A percentile compares a stretch with the other conserved stretches of the same genome.
phyloP scores from a whole-genome alignment of 2,329 filamentous ascomycete genomes.

The Exophiala calicioides region DNA sequence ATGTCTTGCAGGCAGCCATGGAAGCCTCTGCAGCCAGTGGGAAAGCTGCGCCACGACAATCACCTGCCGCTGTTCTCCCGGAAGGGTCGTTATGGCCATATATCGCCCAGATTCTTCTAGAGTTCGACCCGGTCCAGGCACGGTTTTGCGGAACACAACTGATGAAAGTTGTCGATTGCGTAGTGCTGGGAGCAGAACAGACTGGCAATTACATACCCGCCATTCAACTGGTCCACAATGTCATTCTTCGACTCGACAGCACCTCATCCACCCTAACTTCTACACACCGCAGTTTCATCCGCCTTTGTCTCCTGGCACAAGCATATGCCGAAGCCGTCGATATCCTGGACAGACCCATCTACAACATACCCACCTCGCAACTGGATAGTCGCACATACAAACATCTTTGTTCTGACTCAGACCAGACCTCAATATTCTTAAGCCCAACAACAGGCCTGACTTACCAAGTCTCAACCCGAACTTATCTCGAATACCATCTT shows the following conservation, averaged over 20 bases:
- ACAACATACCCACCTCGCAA: constrained; percentile 40
- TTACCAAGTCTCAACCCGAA: constrained; percentile 41
- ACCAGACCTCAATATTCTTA: constrained; percentile 39
- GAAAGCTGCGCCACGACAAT: constrained; percentile 35
- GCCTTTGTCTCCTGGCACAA: constrained; percentile 45
- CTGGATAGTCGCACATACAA: constrained; percentile 31
- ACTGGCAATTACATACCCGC: constrained; percentile 40
- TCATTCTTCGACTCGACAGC: constrained; percentile 48
- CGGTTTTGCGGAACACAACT: constrained; percentile 47
- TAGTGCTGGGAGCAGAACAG: constrained; percentile 37
- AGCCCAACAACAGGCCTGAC: constrained; percentile 42
- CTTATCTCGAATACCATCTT: constrained; percentile 65
- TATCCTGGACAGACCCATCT: constrained; percentile 45
- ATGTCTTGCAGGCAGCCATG: constrained; percentile 54
- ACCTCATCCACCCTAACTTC: constrained; percentile 46
- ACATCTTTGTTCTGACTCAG: constrained; percentile 34
- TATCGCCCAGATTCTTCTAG: constrained; percentile 53
- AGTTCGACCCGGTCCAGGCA: constrained; percentile 52
- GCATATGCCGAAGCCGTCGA: constrained; percentile 43
- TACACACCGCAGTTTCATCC: constrained; percentile 43
- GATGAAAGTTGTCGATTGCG: constrained; percentile 39
- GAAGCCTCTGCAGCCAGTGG: constrained; percentile 38
- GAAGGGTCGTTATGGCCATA: constrained; percentile 52
- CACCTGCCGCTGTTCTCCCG: constrained; percentile 45
- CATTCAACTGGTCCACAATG: constrained; percentile 43